Evolutionary conservation across 805 yeast species (phyloP), one percentile per base, ranked within the genome.

Genomic region (Metschnikowia proteae): DNA sequence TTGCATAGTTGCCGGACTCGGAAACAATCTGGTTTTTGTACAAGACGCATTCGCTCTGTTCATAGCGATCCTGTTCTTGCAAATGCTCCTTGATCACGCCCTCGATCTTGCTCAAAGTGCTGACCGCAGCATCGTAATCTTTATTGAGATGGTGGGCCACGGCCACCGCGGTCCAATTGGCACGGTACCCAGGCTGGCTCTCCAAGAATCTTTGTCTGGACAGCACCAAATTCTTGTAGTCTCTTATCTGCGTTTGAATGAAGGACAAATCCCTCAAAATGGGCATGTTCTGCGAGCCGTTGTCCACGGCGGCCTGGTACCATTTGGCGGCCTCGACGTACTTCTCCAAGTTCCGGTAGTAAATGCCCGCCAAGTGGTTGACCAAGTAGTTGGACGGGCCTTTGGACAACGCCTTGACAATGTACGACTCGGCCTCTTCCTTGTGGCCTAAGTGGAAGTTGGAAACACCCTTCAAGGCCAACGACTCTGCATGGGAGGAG

Each of bases 121-220:
- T 79, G 48, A 84, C 83, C 5, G 96, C 92, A 25, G 80, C 80
- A 33, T 71, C 73, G 60, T 75, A 78, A 60, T 90, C 88, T 26
- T 79, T 78, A 63, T 80, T 80, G 62, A 91, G 73, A 64, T 87
- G 88, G 62, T 86, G 88, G 1, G 97, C 96, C 38, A 89, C 76
- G 1, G 96, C 96, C 45, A 86, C 75, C 0, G 85, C 84, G 1
- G 96, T 86, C 96, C 97, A 91, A 62, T 88, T 87, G 52, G 92
- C 90, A 55, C 97, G 79, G 63, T 81, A 87, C 0, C 96, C 96
- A 8, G 94, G 82, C 57, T 79, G 84, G 26, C 79, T 76, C 58
- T 85, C 87, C 65, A 94, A 75, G 59, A 82, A 83, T 34, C 75
- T 74, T 51, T 80, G 81, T 58, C 97, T 79, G 1, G 92, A 78